Conservation (phyloP, 2,329 filamentous ascomycete genomes). For the Trichoderma sp. region DNA sequence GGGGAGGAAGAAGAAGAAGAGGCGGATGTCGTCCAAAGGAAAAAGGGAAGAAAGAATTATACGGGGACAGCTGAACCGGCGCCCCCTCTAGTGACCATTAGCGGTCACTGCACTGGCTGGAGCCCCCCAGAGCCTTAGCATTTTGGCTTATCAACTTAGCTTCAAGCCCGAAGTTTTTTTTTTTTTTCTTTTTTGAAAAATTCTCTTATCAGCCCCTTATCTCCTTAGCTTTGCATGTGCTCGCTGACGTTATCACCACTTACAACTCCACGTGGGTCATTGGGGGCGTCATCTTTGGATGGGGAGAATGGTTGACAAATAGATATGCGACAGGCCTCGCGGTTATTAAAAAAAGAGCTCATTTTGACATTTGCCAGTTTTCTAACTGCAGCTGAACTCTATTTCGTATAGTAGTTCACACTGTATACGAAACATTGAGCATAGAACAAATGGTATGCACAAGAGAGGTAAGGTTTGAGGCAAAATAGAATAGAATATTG, state of each 20-base stretch:
- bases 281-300: conserved; percentile 14
- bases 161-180: conserved; percentile 11
- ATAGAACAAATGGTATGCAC: background rate
- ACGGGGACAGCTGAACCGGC: conserved; percentile 4
- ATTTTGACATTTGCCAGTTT: background rate
- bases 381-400: background rate
- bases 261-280: conserved; percentile 17
- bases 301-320: background rate
- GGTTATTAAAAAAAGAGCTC: background rate
- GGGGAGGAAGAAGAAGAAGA: conserved; percentile 5
- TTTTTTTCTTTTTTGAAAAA: conserved; percentile 6
- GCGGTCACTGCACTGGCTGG: conserved; percentile 13
- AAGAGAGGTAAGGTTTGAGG: background rate
- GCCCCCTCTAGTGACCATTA: conserved; percentile 1
- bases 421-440: no score
- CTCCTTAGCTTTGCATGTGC: conserved; percentile 18
- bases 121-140: background rate
- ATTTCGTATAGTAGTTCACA: background rate
- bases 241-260: conserved; percentile 20
- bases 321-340: background rate
- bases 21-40: background rate
- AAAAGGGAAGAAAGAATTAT: conserved; percentile 6
- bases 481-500: conserved; percentile 10
- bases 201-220: conserved; percentile 29
- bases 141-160: background rate